Base-by-base conservation (phyloP, 2,329 filamentous ascomycete genomes). In the Stagonosporopsis chrysanthemi region DNA sequence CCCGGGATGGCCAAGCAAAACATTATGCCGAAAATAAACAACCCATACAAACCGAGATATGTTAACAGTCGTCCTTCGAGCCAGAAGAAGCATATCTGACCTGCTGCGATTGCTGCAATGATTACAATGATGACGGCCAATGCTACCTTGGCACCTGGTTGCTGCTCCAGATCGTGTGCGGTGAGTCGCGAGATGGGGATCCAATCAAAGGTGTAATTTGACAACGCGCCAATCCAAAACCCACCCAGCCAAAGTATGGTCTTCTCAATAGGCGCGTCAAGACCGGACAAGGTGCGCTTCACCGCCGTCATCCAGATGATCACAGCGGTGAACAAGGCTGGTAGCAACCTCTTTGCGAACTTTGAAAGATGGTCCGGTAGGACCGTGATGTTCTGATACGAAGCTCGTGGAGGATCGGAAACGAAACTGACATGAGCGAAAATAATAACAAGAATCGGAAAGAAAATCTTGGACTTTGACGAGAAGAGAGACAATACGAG, bases 141-240 rank as follows among this genome's bases (percentile, higher is more conserved):
- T 1, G 95, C 93, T 1, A 90, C 81, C 60, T 91, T 89, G 0
- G 94, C 95, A 4, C 94, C 94, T 0, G 95, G 94, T 72, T 98
- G 92, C 69, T 93, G 89, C 39, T 89, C 80, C 29, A 99, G 84
- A 70, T 99, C 95, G 72, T 95, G 92, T 0, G 88, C 86, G 9
- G 90, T 97, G 15, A 99, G 83, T 4, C 95, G 88, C 73, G 91
- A 87, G 64, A 99, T 95, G 0, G 95, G 95, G 58, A 98, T 97
- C 80, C 91, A 90, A 62, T 91, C 90, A 68, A 98, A 91, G 0
- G 95, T 97, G 76, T 97, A 95, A 75, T 98, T 98, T 65, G 93
- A 93, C 61, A 98, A 79, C 1, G 91, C 89, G 15, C 93, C 94
- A 41, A 97, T 87, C 89, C 95, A 98, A 72, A 90, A 92, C 12